Percentiles rank a stretch among this genome's conserved stretches.
Conservation (phyloP, 2,329 filamentous ascomycete genomes). For the Colletotrichum destructivum region DNA sequence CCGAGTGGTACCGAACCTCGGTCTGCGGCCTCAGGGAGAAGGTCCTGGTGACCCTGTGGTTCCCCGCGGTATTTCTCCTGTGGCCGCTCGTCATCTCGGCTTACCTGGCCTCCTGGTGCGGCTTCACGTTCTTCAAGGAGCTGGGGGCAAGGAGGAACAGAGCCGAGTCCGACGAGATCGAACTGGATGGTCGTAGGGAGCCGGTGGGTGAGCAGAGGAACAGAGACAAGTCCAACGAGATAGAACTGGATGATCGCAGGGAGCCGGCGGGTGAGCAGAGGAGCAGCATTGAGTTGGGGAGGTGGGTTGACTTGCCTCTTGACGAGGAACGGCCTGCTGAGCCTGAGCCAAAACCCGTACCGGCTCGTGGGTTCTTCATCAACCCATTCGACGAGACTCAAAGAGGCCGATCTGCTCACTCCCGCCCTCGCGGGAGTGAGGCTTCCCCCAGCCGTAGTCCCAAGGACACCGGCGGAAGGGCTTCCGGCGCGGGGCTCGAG, state of each 20-base stretch:
- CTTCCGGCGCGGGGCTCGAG: accelerated
- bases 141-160: not conserved
- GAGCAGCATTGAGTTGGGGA: not conserved
- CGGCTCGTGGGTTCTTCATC: not conserved
- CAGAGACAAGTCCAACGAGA: too few species aligned
- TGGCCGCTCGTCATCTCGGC: constrained; percentile 15
- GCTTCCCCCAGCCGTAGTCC: not conserved
- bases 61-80: not conserved
- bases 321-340: not conserved
- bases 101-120: not conserved
- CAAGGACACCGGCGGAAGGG: not conserved
- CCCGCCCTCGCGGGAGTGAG: not conserved
- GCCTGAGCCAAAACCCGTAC: accelerated
- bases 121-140: not conserved
- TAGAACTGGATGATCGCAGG: too few species aligned
- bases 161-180: too few species aligned
- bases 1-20: constrained; percentile 21
- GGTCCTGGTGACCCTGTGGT: constrained; percentile 16
- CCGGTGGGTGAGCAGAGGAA: not conserved
- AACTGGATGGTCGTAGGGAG: too few species aligned
- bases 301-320: not conserved
- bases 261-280: not conserved
- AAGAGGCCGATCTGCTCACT: not conserved
- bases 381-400: not conserved
- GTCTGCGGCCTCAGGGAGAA: not conserved